phyloP scores from a whole-genome alignment of 2,329 filamentous ascomycete genomes.

The Geoglossum cookeanum region DNA sequence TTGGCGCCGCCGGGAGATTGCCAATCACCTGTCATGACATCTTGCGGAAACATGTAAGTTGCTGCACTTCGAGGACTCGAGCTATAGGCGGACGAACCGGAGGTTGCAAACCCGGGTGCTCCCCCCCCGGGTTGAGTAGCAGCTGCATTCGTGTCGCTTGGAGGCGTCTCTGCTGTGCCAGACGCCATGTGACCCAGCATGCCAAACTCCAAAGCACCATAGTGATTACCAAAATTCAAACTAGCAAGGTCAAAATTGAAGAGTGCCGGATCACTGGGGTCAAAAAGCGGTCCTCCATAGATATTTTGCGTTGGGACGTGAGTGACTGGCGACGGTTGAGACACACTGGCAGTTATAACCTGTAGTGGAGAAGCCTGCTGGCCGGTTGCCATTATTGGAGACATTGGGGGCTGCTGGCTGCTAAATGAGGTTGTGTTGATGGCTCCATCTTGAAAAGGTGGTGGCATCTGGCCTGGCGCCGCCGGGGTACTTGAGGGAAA shows the following conservation, averaged over 20 bases:
- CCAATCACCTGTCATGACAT: conserved; percentile 27
- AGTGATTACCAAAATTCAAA: conserved; percentile 89
- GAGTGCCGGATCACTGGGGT: conserved; percentile 75
- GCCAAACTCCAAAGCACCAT: conserved; percentile 85
- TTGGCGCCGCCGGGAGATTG: conserved; percentile 17
- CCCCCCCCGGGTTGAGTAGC: conserved; percentile 23
- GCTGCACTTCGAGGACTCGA: conserved; percentile 25
- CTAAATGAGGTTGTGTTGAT: conserved; percentile 30
- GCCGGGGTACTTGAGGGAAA: conserved; percentile 14
- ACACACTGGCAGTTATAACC: conserved; percentile 22
- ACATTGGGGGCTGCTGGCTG: conserved; percentile 52
- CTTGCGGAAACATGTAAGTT: conserved; percentile 25
- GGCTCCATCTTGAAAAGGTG: conserved; percentile 11
- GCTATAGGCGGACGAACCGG: conserved; percentile 21
- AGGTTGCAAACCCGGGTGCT: conserved; percentile 19
- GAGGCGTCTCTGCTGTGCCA: conserved; percentile 63
- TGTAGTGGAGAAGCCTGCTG: conserved; percentile 28
- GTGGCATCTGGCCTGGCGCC: conserved; percentile 22
- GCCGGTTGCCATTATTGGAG: conserved; percentile 35
- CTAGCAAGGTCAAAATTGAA: conserved; percentile 95
- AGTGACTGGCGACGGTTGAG: conserved; percentile 18
- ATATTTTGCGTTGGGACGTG: conserved; percentile 19
- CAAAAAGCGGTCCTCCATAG: conserved; percentile 46
- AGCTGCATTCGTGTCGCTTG: conserved; percentile 36
- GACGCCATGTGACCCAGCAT: conserved; percentile 94